Percentiles rank a stretch among this genome's conserved stretches.
These are phyloP conservation scores for Sugiyamaella xylanicola DNA, from an alignment of 1,139 yeast species.

Conservation along the genomic window DNA sequence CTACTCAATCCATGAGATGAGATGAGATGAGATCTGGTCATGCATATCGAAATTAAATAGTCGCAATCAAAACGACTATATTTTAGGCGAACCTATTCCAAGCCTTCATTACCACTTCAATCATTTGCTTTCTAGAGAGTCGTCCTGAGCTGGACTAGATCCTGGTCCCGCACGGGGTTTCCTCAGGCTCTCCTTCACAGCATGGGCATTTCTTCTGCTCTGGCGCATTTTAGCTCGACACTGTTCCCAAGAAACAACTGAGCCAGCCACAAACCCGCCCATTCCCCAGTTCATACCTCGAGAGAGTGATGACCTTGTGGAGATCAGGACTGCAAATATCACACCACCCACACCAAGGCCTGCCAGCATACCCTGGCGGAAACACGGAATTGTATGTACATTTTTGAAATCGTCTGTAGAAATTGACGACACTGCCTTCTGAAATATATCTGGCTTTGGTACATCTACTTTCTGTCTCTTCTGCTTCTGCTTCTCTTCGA, in stretches of 20 bases:
- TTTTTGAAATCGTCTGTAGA: conserved; percentile 57
- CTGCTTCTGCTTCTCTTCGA: conserved; percentile 20
- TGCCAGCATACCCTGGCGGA: conserved; percentile 82
- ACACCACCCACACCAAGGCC: conserved; percentile 88
- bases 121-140: no score
- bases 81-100: no score
- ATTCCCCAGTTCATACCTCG: conserved; percentile 80
- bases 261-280: conserved; percentile 78
- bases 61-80: no score
- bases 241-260: conserved; percentile 89
- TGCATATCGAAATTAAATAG: no score
- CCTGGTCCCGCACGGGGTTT: conserved; percentile 1
- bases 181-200: conserved; percentile 14
- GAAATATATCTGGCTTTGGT: conserved; percentile 26
- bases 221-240: conserved; percentile 73
- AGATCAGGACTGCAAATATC: conserved; percentile 64
- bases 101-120: no score
- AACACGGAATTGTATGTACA: conserved; percentile 76
- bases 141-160: neutral
- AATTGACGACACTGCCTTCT: conserved; percentile 33
- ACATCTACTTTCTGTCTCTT: conserved; percentile 20
- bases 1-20: neutral
- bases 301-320: conserved; percentile 61
- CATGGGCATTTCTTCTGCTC: conserved; percentile 58
- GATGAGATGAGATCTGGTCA: no score